Base-by-base conservation (phyloP, 1,139 yeast species). In the Entelexis paramagnoliae region DNA sequence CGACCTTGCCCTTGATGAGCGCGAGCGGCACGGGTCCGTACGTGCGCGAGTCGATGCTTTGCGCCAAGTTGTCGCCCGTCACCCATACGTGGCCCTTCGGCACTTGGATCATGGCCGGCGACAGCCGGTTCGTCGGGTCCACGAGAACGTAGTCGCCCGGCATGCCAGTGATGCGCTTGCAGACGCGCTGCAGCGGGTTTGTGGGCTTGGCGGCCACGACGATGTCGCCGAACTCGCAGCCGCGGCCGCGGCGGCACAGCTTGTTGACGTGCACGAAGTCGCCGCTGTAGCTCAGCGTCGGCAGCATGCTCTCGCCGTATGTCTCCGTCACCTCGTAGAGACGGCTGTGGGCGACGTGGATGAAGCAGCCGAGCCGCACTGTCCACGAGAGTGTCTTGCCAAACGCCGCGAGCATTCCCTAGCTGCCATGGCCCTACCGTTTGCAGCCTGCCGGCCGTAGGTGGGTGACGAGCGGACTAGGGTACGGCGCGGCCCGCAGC, bases 161-260 rank as follows among this genome's bases (percentile, higher is more conserved):
- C 95, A 89, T 83, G 0, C 97, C 98, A 0, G 95, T 82, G 38
- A 91, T 81, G 54, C 98, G 72, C 64, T 91, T 91, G 64, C 97
- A 91, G 3, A 91, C 95, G 52, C 94, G 71, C 62, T 82, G 88
- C 20, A 75, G 74, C 0, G 95, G 95, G 59, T 85, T 93, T 2
- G 94, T 86, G 0, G 98, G 98, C 64, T 93, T 91, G 35, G 77
- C 70, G 1, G 95, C 93, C 34, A 91, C 93, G 3, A 93, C 77
- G 55, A 93, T 76, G 64, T 91, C 98, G 0, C 99, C 99, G 58
- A 83, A 79, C 42, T 75, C 68, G 17, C 87, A 66, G 19, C 73
- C 72, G 51, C 82, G 68, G 2, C 91, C 93, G 52, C 76, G 72
- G 51, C 78, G 72, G 41, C 66, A 63, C 41, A 67, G 58, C 65